Evolutionary conservation across 495 filamentous ascomycete species (phyloP).

Genomic region (Aspergillus diversus): DNA sequence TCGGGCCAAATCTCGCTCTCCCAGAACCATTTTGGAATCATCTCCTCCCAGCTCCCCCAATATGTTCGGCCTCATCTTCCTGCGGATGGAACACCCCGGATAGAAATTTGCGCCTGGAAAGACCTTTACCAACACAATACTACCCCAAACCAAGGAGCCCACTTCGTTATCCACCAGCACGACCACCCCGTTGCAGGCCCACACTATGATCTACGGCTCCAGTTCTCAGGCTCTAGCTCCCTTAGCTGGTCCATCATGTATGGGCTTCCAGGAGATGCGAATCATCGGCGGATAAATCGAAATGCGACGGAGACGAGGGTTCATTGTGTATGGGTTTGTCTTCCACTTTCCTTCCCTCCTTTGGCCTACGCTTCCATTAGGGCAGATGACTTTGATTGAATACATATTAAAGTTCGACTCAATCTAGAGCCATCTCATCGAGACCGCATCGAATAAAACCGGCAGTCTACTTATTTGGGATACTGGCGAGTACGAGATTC

Average conservation of each 20-base stretch:
- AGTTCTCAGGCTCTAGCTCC: conserved; percentile 66
- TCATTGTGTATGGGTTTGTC: conserved; percentile 65
- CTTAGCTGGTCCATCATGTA: conserved; percentile 70
- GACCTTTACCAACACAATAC: conserved; percentile 57
- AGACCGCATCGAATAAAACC: conserved; percentile 60
- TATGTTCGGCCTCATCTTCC: conserved; percentile 8
- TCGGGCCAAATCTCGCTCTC: conserved; percentile 55
- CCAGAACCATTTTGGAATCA: conserved; percentile 54
- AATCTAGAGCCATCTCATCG: conserved; percentile 65
- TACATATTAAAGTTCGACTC: neutral
- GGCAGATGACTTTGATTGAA: neutral
- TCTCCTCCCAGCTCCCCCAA: conserved; percentile 47
- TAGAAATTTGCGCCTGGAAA: conserved; percentile 50
- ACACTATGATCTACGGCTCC: conserved; percentile 68
- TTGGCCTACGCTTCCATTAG: neutral
- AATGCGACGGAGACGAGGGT: conserved; percentile 71
- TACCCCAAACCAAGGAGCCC: conserved; percentile 50
- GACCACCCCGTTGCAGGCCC: conserved; percentile 68
- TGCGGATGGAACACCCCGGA: conserved; percentile 29
- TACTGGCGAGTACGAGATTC: conserved; percentile 65
- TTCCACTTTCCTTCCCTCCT: neutral
- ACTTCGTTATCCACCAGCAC: conserved; percentile 72
- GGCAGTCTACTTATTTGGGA: conserved; percentile 74
- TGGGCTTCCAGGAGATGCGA: conserved; percentile 66
- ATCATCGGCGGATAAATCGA: conserved; percentile 57